Percentiles rank a stretch among this genome's conserved stretches.
phyloP scores from a whole-genome alignment of 164 flowering plant genomes.

The Aristolochia californica region DNA sequence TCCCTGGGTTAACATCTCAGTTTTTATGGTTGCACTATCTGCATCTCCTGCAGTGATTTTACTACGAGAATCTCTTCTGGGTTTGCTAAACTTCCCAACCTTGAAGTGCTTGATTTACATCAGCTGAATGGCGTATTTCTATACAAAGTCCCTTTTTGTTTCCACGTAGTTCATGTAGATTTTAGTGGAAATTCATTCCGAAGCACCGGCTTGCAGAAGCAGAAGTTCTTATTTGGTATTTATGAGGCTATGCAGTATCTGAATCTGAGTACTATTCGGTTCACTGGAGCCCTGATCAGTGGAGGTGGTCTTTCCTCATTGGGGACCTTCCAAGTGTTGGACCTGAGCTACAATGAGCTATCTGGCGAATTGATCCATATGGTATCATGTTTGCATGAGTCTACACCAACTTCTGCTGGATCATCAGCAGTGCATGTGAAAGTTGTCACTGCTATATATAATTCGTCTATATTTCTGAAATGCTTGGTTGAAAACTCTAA shows the following conservation, averaged over 20 bases:
- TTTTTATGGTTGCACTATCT: no score
- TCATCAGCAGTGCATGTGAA: no score
- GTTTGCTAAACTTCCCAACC: slow-evolving; percentile 41
- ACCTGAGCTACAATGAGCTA: no score
- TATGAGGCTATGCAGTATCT: slow-evolving; percentile 57
- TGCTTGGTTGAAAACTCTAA: slow-evolving; percentile 64
- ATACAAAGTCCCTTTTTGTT: slow-evolving; percentile 38
- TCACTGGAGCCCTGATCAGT: slow-evolving; percentile 35
- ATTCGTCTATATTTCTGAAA: slow-evolving; percentile 79
- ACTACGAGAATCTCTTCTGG: slow-evolving; percentile 51
- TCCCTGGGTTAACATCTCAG: no score
- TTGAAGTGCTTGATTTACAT: slow-evolving; percentile 74
- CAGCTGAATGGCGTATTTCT: slow-evolving; percentile 61
- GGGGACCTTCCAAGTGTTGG: no score
- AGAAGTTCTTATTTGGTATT: slow-evolving; percentile 44
- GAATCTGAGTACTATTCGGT: slow-evolving; percentile 37
- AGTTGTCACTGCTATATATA: no score
- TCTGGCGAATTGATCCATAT: no score
- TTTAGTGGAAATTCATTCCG: slow-evolving; percentile 67
- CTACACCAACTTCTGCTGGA: no score
- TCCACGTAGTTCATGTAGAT: slow-evolving; percentile 64
- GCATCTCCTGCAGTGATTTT: slow-evolving; percentile 63
- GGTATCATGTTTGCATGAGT: no score
- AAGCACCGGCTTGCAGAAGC: slow-evolving; percentile 31
- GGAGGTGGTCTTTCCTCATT: no score